Base-by-base conservation (phyloP, 768 basidiomycete species). In the Trametes punicea region DNA sequence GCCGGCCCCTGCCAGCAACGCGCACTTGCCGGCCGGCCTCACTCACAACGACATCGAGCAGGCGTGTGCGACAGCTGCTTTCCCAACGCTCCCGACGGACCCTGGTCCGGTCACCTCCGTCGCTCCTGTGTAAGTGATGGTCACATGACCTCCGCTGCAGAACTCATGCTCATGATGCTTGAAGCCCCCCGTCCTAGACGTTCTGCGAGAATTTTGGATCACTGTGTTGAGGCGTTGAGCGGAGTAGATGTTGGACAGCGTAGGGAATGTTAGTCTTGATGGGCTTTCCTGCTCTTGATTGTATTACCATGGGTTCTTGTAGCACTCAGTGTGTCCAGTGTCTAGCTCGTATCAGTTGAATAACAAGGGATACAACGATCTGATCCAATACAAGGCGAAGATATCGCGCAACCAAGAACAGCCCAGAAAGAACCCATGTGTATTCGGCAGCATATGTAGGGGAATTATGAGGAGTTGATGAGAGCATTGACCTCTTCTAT, bases 1-100 rank as follows among this genome's bases (percentile, higher is more conserved):
- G 20, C 46, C 46, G 23, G 39, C 56, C 15, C 54, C 54, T 16
- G 54, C 47, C 16, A 48, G 46, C 46, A 30, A 40, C 41, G 51
- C 51, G 13, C 51, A 55, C 46, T 62, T 65, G 59, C 67, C 67
- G 41, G 64, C 67, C 13, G 63, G 62, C 29, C 51, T 60, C 41
- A 57, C 42, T 47, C 44, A 58, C 51, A 56, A 48, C 27, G 64
- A 68, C 42, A 30, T 68, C 56, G 62, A 67, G 60, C 65, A 67
- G 62, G 65, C 67, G 3, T 65, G 66, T 33, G 40, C 62, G 40
- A 30, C 56, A n/a, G 38, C 52, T 18, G 52, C 54, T 20, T 62
- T 63, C 56, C 63, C 58, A 15, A 59, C 52, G 25, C 61, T 66
- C 46, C 38, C 56, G 25, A 55, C 61, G 23, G 48, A 63, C 55